A percentile compares a stretch with the other conserved stretches of the same genome.
Evolutionary conservation across 2,329 filamentous ascomycete genomes (phyloP).

Genomic region (Sporothrix humicola): DNA sequence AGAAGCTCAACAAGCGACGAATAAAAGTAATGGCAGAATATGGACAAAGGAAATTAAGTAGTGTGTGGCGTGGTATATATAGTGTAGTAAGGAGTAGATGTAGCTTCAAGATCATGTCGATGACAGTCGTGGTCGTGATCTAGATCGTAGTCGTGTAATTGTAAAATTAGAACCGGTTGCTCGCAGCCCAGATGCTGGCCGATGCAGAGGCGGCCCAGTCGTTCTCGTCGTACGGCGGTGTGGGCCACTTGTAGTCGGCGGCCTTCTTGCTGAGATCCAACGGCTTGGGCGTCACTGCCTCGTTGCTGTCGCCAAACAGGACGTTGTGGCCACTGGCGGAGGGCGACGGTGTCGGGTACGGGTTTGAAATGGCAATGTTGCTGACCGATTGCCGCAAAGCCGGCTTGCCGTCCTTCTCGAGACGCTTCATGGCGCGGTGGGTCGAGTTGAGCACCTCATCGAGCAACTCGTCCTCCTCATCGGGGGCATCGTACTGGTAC

Average conservation of each 20-base stretch:
- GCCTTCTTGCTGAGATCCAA: slow-evolving; percentile 69
- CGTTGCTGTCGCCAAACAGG: slow-evolving; percentile 71
- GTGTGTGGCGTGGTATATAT: slow-evolving; percentile 2
- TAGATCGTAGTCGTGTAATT: too few species aligned
- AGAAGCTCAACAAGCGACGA: slow-evolving; percentile 1
- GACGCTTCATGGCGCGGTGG: slow-evolving; percentile 72
- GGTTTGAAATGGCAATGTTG: slow-evolving; percentile 65
- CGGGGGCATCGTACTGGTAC: slow-evolving; percentile 89
- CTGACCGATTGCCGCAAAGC: slow-evolving; percentile 67
- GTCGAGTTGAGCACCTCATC: slow-evolving; percentile 86
- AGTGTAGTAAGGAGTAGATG: not conserved
- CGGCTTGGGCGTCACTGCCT: slow-evolving; percentile 70
- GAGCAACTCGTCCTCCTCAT: slow-evolving; percentile 94
- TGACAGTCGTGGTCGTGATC: too few species aligned
- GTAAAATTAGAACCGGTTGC: slow-evolving; percentile 61
- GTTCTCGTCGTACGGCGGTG: slow-evolving; percentile 90
- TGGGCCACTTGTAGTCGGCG: slow-evolving; percentile 79
- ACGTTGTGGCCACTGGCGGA: slow-evolving; percentile 83
- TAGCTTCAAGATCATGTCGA: not conserved
- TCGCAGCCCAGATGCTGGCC: slow-evolving; percentile 78
- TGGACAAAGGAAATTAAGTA: slow-evolving; percentile 30
- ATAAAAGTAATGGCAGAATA: not conserved
- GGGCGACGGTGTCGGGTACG: slow-evolving; percentile 71
- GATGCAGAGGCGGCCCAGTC: slow-evolving; percentile 88
- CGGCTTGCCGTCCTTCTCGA: slow-evolving; percentile 63